Conservation (phyloP, 192 early-diverging fungal genomes). For the Coemansia sp. region DNA sequence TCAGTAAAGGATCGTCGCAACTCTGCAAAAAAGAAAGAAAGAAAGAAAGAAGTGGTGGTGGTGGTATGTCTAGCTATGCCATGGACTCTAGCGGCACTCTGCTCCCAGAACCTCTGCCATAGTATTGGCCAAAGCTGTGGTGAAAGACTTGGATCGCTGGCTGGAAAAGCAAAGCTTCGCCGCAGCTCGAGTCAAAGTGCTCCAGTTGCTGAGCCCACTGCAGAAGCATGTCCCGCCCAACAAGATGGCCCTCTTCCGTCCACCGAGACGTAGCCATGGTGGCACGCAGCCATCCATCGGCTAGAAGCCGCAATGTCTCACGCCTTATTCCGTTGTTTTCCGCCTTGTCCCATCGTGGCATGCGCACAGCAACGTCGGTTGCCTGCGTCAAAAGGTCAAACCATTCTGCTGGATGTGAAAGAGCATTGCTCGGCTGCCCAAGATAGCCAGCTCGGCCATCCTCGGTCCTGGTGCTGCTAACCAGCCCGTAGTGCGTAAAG, state of each 20-base stretch:
- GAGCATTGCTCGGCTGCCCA: constrained; percentile 18
- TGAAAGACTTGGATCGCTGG: constrained; percentile 46
- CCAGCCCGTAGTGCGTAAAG: constrained; percentile 77
- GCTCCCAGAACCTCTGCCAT: constrained; percentile 7
- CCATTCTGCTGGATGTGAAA: constrained; percentile 55
- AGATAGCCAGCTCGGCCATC: background rate
- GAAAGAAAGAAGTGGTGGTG: background rate
- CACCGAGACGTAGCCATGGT: constrained; percentile 71
- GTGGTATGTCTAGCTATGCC: constrained; percentile 3
- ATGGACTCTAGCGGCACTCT: constrained; percentile 18
- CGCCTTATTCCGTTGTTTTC: constrained; percentile 67
- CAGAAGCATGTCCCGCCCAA: constrained; percentile 71
- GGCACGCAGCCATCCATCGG: constrained; percentile 74
- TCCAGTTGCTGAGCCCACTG: constrained; percentile 72
- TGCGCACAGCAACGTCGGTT: constrained; percentile 69
- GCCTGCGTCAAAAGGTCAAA: constrained; percentile 84
- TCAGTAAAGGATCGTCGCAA: background rate
- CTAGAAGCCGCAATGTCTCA: constrained; percentile 70
- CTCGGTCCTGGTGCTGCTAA: constrained; percentile 54
- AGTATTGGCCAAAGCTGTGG: constrained; percentile 38
- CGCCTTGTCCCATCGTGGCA: constrained; percentile 79
- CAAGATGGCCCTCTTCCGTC: constrained; percentile 80
- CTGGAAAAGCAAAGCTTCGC: constrained; percentile 43
- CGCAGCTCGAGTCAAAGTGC: constrained; percentile 25
- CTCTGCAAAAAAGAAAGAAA: background rate